Base-by-base conservation (phyloP, 176 grass and related monocot species). In the Rhynchospora pubera region DNA sequence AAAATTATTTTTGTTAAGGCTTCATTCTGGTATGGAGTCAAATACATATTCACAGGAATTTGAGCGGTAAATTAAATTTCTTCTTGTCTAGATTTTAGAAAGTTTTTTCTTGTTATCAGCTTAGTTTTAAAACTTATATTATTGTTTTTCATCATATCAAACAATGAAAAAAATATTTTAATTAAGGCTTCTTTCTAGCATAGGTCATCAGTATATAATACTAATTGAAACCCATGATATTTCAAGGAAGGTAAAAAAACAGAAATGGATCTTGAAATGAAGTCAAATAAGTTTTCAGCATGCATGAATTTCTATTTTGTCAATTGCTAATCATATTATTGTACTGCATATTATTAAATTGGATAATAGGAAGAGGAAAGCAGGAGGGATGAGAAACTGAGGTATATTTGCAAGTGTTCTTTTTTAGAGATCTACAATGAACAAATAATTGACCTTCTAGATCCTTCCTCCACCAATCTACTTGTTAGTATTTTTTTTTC, bases 351-450 rank as follows among this genome's bases (percentile, higher is more conserved):
- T 76, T 53, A 28, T 53, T 76, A 53, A 21, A 26, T 55, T 47
- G 71, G 59, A 62, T 61, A 79, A 24, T 51, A 98, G 96, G 96
- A 98, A 80, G 96, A 98, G 85, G 96, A 98, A 85, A 95, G 90
- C 82, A 90, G 96, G 57, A 98, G 91, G 66, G 92, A 98, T 67
- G 96, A 98, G 80, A 98, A 93, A 22, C 90, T 98, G 22, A 98
- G 82, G 24, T 98, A 98, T 72, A 95, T 83, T 62, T 98, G 96
- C 89, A 98, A 93, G 53, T 98, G 96, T 87, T 98, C 92, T 43
- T 98, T 98, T 70, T 79, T 98, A 13, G 92, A 98, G 86, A 98
- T 98, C 85, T 98, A 98, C 86, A 98, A 98, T 62, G 96, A 98
- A 86, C 96, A 98, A 83, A 98, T 98, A 46, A 98, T 89, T 52